phyloP scores from a whole-genome alignment of 2,329 filamentous ascomycete genomes.

The Exophiala spinifera region DNA sequence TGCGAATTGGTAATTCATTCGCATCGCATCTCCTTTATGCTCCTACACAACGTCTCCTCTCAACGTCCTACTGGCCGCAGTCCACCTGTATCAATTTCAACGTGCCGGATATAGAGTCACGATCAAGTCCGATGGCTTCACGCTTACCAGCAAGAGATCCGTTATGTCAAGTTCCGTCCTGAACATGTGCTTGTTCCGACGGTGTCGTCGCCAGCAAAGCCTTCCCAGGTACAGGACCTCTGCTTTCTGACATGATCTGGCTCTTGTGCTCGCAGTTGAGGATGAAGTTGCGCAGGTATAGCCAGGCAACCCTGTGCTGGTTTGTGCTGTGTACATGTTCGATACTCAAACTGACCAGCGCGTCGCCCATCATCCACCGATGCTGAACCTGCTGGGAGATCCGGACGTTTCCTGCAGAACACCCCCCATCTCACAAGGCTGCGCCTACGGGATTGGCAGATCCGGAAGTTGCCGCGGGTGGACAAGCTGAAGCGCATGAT shows the following conservation, averaged over 20 bases:
- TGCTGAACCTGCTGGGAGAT: slow-evolving; percentile 49
- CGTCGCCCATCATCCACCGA: slow-evolving; percentile 46
- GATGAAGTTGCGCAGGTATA: slow-evolving; percentile 50
- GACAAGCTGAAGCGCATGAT: slow-evolving; percentile 44
- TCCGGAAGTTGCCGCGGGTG: slow-evolving; percentile 46
- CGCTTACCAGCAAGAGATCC: slow-evolving; percentile 58
- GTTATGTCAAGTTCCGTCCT: slow-evolving; percentile 62
- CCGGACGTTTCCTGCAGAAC: slow-evolving; percentile 47
- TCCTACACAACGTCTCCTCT: slow-evolving; percentile 8
- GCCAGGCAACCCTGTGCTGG: slow-evolving; percentile 52
- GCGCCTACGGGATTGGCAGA: slow-evolving; percentile 39
- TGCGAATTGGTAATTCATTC: too few relatives aligned
- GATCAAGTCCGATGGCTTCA: slow-evolving; percentile 50
- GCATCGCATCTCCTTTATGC: too few relatives aligned
- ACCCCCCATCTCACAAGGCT: slow-evolving; percentile 30
- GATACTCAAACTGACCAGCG: slow-evolving; percentile 50
- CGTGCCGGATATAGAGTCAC: slow-evolving; percentile 43
- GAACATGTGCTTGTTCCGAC: slow-evolving; percentile 60
- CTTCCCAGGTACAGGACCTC: slow-evolving; percentile 52
- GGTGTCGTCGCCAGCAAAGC: slow-evolving; percentile 59
- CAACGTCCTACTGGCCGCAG: slow-evolving; percentile 26
- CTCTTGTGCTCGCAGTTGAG: slow-evolving; percentile 61
- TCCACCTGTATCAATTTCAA: slow-evolving; percentile 30
- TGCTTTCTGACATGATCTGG: slow-evolving; percentile 48
- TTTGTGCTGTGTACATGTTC: slow-evolving; percentile 55